These are phyloP conservation scores for Metschnikowia reukaufii DNA, from an alignment of 805 yeast genomes.

Conservation along the genomic window DNA sequence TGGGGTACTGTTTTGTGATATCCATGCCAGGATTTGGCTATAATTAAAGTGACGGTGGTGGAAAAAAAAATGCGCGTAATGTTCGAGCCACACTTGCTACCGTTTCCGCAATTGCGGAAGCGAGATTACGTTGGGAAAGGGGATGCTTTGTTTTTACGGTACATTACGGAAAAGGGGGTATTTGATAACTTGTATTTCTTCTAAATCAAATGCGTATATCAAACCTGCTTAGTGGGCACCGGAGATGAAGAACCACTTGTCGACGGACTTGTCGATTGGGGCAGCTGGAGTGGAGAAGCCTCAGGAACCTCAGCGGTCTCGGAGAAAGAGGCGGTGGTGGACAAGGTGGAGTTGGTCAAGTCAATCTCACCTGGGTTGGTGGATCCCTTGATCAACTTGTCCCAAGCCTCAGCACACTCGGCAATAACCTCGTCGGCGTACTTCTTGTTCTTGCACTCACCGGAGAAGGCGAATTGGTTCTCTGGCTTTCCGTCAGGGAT, in stretches of 20 bases:
- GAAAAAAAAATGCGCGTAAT: background rate
- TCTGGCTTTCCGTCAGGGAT: conserved; percentile 78
- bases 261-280: conserved; percentile 93
- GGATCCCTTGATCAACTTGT: conserved; percentile 46
- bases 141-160: background rate
- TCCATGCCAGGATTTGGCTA: conserved; percentile 3
- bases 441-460: conserved; percentile 57
- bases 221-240: conserved; percentile 52
- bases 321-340: conserved; percentile 51
- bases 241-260: conserved; percentile 98
- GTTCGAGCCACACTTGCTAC: conserved; percentile 1
- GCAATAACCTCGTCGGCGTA: conserved; percentile 31
- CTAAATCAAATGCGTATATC: background rate
- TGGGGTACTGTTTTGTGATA: conserved; percentile 9
- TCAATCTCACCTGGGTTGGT: conserved; percentile 34
- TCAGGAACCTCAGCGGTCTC: conserved; percentile 57
- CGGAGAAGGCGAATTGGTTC: conserved; percentile 74
- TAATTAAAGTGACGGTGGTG: background rate
- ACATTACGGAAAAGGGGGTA: background rate
- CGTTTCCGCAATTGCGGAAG: background rate
- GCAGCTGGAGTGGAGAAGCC: conserved; percentile 76
- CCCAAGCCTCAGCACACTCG: conserved; percentile 66
- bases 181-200: background rate
- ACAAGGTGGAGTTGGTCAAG: conserved; percentile 53
- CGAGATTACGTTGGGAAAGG: background rate